Base-by-base conservation (phyloP, 2,329 filamentous ascomycete genomes). In the Didymella arachidicola region DNA sequence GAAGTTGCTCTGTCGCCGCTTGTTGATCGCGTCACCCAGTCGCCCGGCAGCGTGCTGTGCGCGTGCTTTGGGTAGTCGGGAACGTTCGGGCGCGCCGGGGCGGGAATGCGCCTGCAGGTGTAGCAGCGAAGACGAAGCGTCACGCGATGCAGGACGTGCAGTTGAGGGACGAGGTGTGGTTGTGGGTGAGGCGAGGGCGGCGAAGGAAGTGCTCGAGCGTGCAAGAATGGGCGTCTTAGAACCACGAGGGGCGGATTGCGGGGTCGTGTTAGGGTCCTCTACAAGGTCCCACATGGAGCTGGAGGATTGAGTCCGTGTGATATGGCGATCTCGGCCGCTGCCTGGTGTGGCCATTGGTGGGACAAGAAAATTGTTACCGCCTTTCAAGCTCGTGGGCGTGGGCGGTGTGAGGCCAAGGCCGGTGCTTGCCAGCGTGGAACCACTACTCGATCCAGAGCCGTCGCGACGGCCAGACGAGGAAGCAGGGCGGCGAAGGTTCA, bases 201-300 rank as follows among this genome's bases (percentile, higher is more conserved):
- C 63, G 27, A 74, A 66, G 1, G 72, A 68, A 0, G 72, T 74
- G 0, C 70, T 70, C 7, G 68, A 65, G 18, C 72, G 68, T 7
- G 64, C 61, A 12, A 74, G 64, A 12, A 66, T 54, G 7, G 64
- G 61, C 1, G 66, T 55, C 59, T 72, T 73, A 0, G 61, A 56
- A 1, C 41, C 36, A 3, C 67, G 58, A 0, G 63, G 57, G 12
- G 62, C 64, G 2, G 67, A 69, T n/a, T 65, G 53, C 8, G 68
- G 67, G 16, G 64, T 63, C 12, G 63, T 60, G 16, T 58, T 59
- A 7, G 71, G 70, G 34, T 73, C 73, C 62, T 74, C 72, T 12
- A 64, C 63, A 5, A 75, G 65, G 54, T 76, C 72, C 72, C 72
- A 76, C 59, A 76, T 76, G 1, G 64, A 67, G 7, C 63, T 66